phyloP scores from a whole-genome alignment of 2,329 filamentous ascomycete species.

The Conoideocrella luteorostrata region DNA sequence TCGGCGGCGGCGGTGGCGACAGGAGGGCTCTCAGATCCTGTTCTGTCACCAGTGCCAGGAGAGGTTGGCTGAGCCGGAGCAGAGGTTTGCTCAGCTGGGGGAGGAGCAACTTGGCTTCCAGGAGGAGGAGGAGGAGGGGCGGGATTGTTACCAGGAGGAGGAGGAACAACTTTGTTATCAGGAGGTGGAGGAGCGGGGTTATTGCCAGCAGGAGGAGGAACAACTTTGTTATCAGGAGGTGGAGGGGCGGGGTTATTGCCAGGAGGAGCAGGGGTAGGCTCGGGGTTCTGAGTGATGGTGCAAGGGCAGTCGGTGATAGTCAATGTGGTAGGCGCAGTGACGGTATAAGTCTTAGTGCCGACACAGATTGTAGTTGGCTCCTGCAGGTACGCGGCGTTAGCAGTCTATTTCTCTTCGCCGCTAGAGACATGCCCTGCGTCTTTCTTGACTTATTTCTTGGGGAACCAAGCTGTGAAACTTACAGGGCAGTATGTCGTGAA shows the following conservation, averaged over 20 bases:
- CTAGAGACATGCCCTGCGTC: too few species aligned
- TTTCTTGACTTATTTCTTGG: too few species aligned
- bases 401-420: background rate
- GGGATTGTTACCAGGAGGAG: conserved; percentile 6
- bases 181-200: conserved; percentile 6
- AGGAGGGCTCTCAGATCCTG: conserved; percentile 8
- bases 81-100: background rate
- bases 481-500: conserved; percentile 40
- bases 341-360: conserved; percentile 38
- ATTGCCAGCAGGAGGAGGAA: conserved; percentile 5
- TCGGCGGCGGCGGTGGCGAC: conserved; percentile 30
- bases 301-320: conserved; percentile 44
- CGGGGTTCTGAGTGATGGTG: conserved; percentile 25
- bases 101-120: background rate
- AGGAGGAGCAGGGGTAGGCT: conserved; percentile 9
- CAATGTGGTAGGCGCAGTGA: conserved; percentile 33
- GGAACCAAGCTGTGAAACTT: conserved; percentile 17
- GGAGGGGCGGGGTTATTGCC: background rate
- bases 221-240: too few species aligned
- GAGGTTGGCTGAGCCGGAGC: conserved; percentile 7
- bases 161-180: conserved; percentile 1
- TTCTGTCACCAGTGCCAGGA: conserved; percentile 9
- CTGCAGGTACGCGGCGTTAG: conserved; percentile 10
- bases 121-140: conserved; percentile 6
- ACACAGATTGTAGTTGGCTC: conserved; percentile 28